Base-by-base conservation (phyloP, 2,329 filamentous ascomycete genomes). In the Venturia oleaginea region DNA sequence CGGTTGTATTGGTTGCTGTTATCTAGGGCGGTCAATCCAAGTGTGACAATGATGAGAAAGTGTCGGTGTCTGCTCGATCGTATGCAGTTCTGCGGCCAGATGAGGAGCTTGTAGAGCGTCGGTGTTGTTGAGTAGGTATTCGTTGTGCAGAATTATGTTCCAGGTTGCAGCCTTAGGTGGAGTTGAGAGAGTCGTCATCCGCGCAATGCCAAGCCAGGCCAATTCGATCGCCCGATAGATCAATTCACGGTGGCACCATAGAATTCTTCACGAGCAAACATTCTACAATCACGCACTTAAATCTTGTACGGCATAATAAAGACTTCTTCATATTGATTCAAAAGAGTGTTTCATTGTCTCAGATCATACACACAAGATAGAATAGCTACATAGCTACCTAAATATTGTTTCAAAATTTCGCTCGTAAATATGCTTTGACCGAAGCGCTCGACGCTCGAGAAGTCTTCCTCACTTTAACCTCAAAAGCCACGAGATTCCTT, bases 381-480 rank as follows among this genome's bases (percentile, higher is more conserved):
- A 34, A 55, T 55, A 34, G 51, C 51, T 55, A 34, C 46, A 11
- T 48, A 15, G 51, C 51, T 55, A 55, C 51, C 51, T 55, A 55
- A 2, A 22, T 55, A 55, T 32, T 15, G 27, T 32, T 55, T 55
- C 51, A 55, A 30, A 54, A 55, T 30, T 34, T 55, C 30, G 51
- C 51, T 55, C 30, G 30, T 55, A 55, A 55, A 32, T n/a, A 34
- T 32, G 34, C 51, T 6, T n/a, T 17, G 27, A 61, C 59, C 37
- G 34, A 15, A 40, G 37, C 61, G 63, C 63, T 64, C 62, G 40
- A 64, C 62, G 62, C 48, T 62, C 60, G 60, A 62, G 37, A 64
- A 43, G 43, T 37, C 63, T 43, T n/a, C 67, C 67, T 68, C 69
- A 71, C 71, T 74, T 74, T 69, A 74, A 74, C 72, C 73, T 74